A percentile compares a stretch with the other conserved stretches of the same genome.
Evolutionary conservation across 2,329 filamentous ascomycete genomes (phyloP).

Genomic region (Mycocentrospora acerina): DNA sequence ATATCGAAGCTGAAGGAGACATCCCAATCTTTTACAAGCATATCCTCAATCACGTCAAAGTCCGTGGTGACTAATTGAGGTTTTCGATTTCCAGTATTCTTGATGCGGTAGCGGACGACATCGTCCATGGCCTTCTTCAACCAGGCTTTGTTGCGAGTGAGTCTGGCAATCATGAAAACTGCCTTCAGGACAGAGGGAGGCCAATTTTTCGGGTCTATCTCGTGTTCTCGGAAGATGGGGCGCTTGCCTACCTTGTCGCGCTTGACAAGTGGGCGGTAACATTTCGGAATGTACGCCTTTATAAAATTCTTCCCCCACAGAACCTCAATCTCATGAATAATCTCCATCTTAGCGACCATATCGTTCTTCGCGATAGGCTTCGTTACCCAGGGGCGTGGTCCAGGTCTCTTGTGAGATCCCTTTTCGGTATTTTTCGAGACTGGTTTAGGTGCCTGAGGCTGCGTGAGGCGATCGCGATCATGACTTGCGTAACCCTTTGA

Average conservation of each 20-base stretch:
- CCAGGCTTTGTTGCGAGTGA: constrained; percentile 22
- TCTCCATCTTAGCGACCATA: constrained; percentile 21
- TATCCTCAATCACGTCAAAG: constrained; percentile 38
- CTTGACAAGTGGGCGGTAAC: constrained; percentile 30
- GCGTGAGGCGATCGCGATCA: not conserved
- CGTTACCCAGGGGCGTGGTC: constrained; percentile 13
- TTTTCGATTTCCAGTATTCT: constrained; percentile 34
- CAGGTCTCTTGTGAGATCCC: constrained; percentile 18
- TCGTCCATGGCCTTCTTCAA: constrained; percentile 29
- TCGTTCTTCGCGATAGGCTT: constrained; percentile 31
- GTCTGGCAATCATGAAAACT: constrained; percentile 25
- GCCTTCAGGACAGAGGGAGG: constrained; percentile 29
- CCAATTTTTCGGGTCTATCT: constrained; percentile 34
- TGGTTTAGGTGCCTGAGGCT: constrained; percentile 4
- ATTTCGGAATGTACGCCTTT: constrained; percentile 30
- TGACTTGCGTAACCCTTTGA: no score
- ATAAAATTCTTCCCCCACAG: constrained; percentile 34
- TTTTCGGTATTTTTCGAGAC: constrained; percentile 4
- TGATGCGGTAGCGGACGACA: constrained; percentile 32
- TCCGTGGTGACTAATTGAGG: constrained; percentile 35
- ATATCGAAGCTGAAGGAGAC: constrained; percentile 25
- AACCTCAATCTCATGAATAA: constrained; percentile 28
- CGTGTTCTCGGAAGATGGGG: constrained; percentile 18
- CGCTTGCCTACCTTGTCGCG: constrained; percentile 17
- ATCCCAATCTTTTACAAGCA: constrained; percentile 28